phyloP scores from a whole-genome alignment of 2,329 filamentous ascomycete species.

The Acephala macrosclerotiorum region DNA sequence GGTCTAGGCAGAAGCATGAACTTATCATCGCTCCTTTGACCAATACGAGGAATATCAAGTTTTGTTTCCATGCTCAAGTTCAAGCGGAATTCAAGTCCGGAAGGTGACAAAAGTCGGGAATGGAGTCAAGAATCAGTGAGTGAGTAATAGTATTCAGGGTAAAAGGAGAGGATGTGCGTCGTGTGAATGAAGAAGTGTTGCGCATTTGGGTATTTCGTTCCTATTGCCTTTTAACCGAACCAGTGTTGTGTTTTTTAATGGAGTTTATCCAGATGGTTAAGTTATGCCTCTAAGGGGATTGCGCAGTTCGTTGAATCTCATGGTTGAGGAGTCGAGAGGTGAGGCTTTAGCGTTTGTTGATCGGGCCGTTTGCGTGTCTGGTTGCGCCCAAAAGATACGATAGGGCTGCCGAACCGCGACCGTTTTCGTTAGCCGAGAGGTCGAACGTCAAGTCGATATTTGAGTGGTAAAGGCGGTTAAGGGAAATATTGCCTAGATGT shows the following conservation, averaged over 20 bases:
- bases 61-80: background rate
- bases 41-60: background rate
- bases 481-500: background rate
- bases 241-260: background rate
- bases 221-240: background rate
- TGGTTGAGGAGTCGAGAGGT: background rate
- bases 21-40: background rate
- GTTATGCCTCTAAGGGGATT: background rate
- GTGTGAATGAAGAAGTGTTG: background rate
- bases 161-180: background rate
- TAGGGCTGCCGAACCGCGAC: slow-evolving; percentile 2
- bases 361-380: background rate
- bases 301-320: background rate
- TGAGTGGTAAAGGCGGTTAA: background rate
- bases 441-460: background rate
- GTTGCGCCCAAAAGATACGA: background rate
- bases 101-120: background rate
- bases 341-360: background rate
- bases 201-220: background rate
- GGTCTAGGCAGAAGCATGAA: background rate
- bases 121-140: background rate
- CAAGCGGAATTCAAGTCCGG: background rate
- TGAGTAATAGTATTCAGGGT: background rate
- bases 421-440: background rate
- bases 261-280: background rate